Conservation (phyloP, 2,329 filamentous ascomycete species). For the Macrophomina phaseolina region DNA sequence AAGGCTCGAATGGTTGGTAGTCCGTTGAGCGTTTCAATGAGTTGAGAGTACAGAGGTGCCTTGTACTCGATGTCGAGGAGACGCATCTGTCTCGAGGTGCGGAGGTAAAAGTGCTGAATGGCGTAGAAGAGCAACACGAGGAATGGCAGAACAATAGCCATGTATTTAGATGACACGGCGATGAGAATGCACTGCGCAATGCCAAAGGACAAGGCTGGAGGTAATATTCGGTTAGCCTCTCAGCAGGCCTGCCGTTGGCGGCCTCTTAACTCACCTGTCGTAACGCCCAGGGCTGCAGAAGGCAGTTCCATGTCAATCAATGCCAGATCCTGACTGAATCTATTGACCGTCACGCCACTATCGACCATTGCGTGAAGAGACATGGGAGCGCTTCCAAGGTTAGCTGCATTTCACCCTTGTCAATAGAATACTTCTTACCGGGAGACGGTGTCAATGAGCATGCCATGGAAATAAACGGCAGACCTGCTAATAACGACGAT, state of each 20-base stretch:
- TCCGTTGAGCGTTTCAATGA: slow-evolving; percentile 57
- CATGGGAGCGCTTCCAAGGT: slow-evolving; percentile 41
- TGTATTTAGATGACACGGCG: slow-evolving; percentile 46
- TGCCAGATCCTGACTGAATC: slow-evolving; percentile 55
- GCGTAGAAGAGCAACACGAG: slow-evolving; percentile 45
- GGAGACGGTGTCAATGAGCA: slow-evolving; percentile 56
- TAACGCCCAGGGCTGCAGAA: slow-evolving; percentile 39
- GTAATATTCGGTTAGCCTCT: background rate
- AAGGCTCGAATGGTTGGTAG: slow-evolving; percentile 59
- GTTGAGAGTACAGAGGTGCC: slow-evolving; percentile 58
- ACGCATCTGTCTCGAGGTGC: slow-evolving; percentile 55
- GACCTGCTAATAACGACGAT: slow-evolving; percentile 61
- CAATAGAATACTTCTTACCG: slow-evolving; percentile 36
- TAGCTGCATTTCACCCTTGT: background rate
- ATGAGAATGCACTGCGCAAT: slow-evolving; percentile 39
- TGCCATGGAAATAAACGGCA: slow-evolving; percentile 56
- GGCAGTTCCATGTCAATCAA: slow-evolving; percentile 55
- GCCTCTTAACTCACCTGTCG: slow-evolving; percentile 29
- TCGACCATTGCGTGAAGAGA: slow-evolving; percentile 53
- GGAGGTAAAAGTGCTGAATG: slow-evolving; percentile 55
- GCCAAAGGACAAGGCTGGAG: background rate
- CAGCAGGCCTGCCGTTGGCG: background rate
- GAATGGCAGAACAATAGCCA: slow-evolving; percentile 46
- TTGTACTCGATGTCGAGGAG: slow-evolving; percentile 60
- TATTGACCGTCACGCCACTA: slow-evolving; percentile 51